Evolutionary conservation across 495 filamentous ascomycete species (phyloP).

Genomic region (Tuber umbilicatum): DNA sequence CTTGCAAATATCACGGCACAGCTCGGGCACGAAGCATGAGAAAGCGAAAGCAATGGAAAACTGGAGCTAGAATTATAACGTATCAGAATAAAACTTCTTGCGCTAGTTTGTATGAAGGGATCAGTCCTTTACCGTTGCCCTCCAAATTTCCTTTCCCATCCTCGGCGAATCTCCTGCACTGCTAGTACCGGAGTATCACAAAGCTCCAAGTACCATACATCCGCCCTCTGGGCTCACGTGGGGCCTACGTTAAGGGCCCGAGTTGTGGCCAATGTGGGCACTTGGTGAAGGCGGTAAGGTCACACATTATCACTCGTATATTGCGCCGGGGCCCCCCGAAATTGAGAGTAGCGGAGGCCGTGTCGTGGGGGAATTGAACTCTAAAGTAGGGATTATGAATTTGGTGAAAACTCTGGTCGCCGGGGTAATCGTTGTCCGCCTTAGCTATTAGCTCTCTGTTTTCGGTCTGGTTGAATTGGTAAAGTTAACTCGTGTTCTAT

Average conservation of each 20-base stretch:
- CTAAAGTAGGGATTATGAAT: not conserved
- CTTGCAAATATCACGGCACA: not conserved
- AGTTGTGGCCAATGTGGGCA: not conserved
- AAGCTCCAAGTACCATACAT: not conserved
- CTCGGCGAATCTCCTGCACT: not conserved
- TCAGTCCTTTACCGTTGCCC: not conserved
- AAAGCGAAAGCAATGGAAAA: not conserved
- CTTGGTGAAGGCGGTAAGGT: not conserved
- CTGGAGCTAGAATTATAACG: not conserved
- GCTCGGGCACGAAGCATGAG: not conserved
- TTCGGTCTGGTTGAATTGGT: not conserved
- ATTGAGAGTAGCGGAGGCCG: not conserved
- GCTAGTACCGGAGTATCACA: not conserved
- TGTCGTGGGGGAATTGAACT: not conserved
- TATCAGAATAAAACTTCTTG: not conserved
- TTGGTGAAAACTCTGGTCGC: not conserved
- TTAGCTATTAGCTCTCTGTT: not conserved
- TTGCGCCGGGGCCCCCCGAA: not conserved
- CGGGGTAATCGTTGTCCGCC: not conserved
- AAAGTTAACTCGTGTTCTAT: conserved; percentile 1
- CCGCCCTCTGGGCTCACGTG: not conserved
- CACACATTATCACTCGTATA: not conserved
- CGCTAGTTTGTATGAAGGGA: not conserved
- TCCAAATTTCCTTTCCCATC: not conserved
- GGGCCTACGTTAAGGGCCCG: not conserved